phyloP scores from a whole-genome alignment of 495 filamentous ascomycete species.

The Zalerion maritima region DNA sequence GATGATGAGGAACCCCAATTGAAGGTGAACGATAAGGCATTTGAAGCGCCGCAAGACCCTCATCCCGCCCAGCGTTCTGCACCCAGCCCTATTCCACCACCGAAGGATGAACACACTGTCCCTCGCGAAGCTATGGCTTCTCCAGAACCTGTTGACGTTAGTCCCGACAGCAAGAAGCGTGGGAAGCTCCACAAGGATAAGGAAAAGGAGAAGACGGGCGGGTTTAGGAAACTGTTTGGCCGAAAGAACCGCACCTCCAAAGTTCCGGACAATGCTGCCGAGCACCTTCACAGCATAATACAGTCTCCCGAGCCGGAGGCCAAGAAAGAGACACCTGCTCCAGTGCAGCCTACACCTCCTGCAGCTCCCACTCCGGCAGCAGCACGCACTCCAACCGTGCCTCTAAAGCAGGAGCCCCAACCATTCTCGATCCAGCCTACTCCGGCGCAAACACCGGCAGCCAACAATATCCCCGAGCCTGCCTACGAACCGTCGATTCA shows the following conservation, averaged over 20 bases:
- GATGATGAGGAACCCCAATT: constrained; percentile 7
- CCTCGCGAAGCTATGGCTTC: constrained; percentile 28
- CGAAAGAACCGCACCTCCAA: constrained; percentile 39
- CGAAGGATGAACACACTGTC: constrained; percentile 20
- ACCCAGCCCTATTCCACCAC: constrained; percentile 23
- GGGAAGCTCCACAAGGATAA: constrained; percentile 32
- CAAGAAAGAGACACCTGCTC: constrained; percentile 9
- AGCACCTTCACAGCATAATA: constrained; percentile 23
- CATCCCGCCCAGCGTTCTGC: constrained; percentile 23
- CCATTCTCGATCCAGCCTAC: constrained; percentile 9
- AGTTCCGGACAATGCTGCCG: constrained; percentile 31
- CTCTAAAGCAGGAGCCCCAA: constrained; percentile 17
- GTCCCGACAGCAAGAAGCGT: constrained; percentile 30
- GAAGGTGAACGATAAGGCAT: constrained; percentile 16
- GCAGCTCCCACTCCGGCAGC: constrained; percentile 10
- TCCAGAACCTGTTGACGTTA: constrained; percentile 25
- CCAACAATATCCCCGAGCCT: constrained; percentile 15
- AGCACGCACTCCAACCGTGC: constrained; percentile 10
- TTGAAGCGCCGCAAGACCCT: constrained; percentile 17
- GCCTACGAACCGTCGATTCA: constrained; percentile 37
- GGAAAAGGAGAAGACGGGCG: constrained; percentile 38
- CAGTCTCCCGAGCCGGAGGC: constrained; percentile 7
- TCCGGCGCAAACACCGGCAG: constrained; percentile 12
- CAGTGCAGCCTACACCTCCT: constrained; percentile 11
- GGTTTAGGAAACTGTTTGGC: constrained; percentile 50